phyloP scores from a whole-genome alignment of 1,139 yeast species.

The Saccharomycopsis crataegensis region DNA sequence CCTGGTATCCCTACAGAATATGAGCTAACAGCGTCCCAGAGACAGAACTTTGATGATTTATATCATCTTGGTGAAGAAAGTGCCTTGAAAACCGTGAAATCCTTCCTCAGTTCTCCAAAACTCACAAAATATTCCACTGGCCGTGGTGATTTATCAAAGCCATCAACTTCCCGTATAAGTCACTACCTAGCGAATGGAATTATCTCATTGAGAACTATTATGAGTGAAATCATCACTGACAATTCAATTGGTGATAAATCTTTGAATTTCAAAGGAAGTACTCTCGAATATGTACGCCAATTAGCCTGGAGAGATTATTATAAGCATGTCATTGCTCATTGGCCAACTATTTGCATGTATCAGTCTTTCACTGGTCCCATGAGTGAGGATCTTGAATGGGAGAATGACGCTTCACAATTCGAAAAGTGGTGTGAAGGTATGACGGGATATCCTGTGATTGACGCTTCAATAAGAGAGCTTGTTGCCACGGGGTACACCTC shows the following conservation, averaged over 20 bases:
- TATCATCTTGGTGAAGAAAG: neutral
- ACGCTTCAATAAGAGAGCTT: slow-evolving; percentile 49
- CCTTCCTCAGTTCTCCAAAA: neutral
- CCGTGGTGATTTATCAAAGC: neutral
- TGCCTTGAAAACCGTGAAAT: neutral
- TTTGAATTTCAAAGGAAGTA: slow-evolving; percentile 27
- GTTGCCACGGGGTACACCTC: slow-evolving; percentile 44
- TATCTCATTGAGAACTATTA: slow-evolving; percentile 36
- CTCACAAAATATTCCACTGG: neutral
- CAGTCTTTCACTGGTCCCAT: neutral
- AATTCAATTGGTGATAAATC: neutral
- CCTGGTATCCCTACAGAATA: neutral
- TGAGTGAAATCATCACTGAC: slow-evolving; percentile 19
- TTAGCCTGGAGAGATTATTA: slow-evolving; percentile 55
- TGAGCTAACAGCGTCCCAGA: neutral
- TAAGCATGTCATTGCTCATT: slow-evolving; percentile 38
- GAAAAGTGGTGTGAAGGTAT: slow-evolving; percentile 44
- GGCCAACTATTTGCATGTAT: slow-evolving; percentile 48
- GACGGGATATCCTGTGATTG: slow-evolving; percentile 51
- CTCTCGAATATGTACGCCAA: slow-evolving; percentile 41
- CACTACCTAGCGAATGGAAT: slow-evolving; percentile 42
- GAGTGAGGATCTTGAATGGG: slow-evolving; percentile 37
- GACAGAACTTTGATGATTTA: neutral
- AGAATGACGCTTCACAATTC: slow-evolving; percentile 33
- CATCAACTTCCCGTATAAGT: slow-evolving; percentile 35